Base-by-base conservation (phyloP, 23 red algal species). In the Agarophyton chilense region DNA sequence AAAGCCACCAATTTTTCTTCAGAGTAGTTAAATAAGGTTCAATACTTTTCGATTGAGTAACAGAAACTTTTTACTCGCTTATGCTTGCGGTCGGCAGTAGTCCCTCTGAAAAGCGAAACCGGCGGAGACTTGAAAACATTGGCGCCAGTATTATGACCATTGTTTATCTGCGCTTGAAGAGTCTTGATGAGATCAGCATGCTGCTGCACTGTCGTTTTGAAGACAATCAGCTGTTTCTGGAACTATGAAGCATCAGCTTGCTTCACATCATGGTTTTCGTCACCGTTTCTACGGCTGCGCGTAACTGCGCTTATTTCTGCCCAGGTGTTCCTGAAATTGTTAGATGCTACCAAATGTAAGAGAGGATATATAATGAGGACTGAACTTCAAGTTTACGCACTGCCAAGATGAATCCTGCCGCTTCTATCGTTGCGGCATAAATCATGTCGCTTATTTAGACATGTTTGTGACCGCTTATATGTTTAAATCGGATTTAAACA, bases 21-120 rank as follows among this genome's bases (percentile, higher is more conserved):
- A 14, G 42, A 18, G 44, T 86, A 51, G 43, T 86, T 71, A 42
- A 21, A 72, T 19, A 86, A 40, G 2, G 41, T 26, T 44, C 1
- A 42, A 21, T 34, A 44, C 40, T 54, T 86, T 1, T 32, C 5
- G n/a, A 86, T 72, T 19, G 55, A 51, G 26, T 31, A 49, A n/a
- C 71, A 35, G 26, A 86, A 86, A 24, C 60, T 54, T 45, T 70
- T 66, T 21, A 86, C 43, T 35, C 41, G 31, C 25, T 44, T 61
- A 19, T 42, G 72, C 0, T 56, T 86, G 55, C 61, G 50, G 44
- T 72, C 44, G 10, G 63, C 19, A 2, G 43, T n/a, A 7, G 65
- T 72, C 50, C 39, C 81, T 35, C 33, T 49, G 1, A 72, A 86
- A 29, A 86, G 49, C n/a, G 81, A 61, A 41, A 86, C 50, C 21